phyloP scores from a whole-genome alignment of 2,329 filamentous ascomycete genomes.

The Gaeumannomyces tritici region DNA sequence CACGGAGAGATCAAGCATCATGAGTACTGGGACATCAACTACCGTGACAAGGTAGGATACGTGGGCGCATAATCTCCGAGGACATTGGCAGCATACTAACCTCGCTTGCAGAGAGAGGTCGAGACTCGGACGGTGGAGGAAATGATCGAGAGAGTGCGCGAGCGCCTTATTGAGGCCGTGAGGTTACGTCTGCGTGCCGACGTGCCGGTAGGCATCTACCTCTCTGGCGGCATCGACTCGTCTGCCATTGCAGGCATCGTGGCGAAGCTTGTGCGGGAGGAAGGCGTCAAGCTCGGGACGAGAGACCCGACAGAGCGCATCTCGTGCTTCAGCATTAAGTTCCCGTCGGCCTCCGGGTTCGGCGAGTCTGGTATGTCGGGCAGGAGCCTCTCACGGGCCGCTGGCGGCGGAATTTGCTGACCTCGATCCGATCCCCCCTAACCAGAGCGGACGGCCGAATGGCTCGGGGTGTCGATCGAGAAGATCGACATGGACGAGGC shows the following conservation, averaged over 20 bases:
- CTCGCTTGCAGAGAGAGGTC: slow-evolving; percentile 7
- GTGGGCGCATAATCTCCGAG: background rate
- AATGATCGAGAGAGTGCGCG: slow-evolving; percentile 37
- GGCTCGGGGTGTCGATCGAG: slow-evolving; percentile 19
- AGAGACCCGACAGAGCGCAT: slow-evolving; percentile 18
- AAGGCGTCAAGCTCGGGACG: slow-evolving; percentile 36
- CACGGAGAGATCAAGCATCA: slow-evolving; percentile 26
- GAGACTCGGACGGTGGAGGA: slow-evolving; percentile 38
- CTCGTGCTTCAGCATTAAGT: slow-evolving; percentile 40
- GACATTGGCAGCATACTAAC: background rate
- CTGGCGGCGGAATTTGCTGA: no score
- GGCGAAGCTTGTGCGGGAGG: slow-evolving; percentile 36
- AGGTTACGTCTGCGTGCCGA: slow-evolving; percentile 44
- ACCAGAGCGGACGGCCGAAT: slow-evolving; percentile 20
- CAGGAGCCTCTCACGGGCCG: no score
- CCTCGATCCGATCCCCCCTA: background rate
- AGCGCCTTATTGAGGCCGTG: slow-evolving; percentile 39
- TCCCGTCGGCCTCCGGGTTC: slow-evolving; percentile 34
- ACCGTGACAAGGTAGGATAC: slow-evolving; percentile 45
- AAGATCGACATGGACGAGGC: slow-evolving; percentile 18
- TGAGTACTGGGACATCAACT: slow-evolving; percentile 44
- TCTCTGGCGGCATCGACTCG: slow-evolving; percentile 49
- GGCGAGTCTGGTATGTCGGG: slow-evolving; percentile 34
- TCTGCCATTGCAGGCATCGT: slow-evolving; percentile 47
- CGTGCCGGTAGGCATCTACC: slow-evolving; percentile 46